Percentiles rank a stretch among this genome's conserved stretches.
Conservation (phyloP, 2,329 filamentous ascomycete species). For the Orbilia quercus region DNA sequence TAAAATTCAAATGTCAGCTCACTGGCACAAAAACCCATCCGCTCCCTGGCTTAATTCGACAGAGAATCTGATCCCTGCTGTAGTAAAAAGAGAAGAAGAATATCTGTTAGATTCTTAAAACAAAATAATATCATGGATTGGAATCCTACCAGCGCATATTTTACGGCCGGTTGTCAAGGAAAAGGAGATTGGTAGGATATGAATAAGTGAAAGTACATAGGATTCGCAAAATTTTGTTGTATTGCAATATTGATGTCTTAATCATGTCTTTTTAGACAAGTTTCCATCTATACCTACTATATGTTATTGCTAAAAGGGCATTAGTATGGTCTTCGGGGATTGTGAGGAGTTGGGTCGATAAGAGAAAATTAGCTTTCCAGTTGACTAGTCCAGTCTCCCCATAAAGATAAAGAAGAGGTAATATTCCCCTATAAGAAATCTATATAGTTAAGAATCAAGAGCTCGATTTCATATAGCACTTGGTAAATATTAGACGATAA, state of each 20-base stretch:
- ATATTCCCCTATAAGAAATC: too few species aligned
- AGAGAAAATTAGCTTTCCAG: too few species aligned
- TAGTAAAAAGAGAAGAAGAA: constrained; percentile 58
- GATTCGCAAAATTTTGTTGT: constrained; percentile 64
- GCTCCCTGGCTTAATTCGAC: constrained; percentile 62
- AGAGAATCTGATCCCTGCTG: constrained; percentile 61
- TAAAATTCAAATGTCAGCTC: constrained; percentile 64
- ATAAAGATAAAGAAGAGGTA: too few species aligned
- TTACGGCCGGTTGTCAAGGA: constrained; percentile 63
- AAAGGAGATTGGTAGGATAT: constrained; percentile 65
- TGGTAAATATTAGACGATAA: too few species aligned
- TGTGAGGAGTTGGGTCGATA: neutral
- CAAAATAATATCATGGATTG: constrained; percentile 63
- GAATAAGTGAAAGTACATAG: constrained; percentile 65
- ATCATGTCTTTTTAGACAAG: constrained; percentile 43
- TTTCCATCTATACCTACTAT: constrained; percentile 59
- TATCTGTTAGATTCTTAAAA: constrained; percentile 63
- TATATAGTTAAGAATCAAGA: too few species aligned
- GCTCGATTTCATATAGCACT: too few species aligned
- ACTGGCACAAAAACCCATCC: constrained; percentile 63
- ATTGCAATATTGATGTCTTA: constrained; percentile 63
- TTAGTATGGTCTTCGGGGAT: constrained; percentile 56
- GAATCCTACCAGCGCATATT: constrained; percentile 65
- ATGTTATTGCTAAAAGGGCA: constrained; percentile 50
- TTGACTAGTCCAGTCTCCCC: too few species aligned